These are phyloP conservation scores for Fraxinus sp. DNA, from an alignment of 305 asterid species.

Conservation along the genomic window DNA sequence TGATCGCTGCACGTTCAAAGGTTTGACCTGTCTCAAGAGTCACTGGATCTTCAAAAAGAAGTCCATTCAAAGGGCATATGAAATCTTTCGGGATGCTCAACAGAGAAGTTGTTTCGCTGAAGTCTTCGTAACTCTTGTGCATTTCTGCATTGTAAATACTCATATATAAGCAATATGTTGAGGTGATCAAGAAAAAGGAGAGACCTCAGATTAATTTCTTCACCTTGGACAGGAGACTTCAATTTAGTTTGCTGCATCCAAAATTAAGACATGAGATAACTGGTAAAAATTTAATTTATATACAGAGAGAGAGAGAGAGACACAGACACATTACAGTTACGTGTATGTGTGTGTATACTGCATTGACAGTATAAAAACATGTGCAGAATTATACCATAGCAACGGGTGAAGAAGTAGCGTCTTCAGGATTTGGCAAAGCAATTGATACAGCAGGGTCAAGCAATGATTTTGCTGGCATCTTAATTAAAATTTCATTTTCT, in stretches of 20 bases:
- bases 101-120: slow-evolving; percentile 22
- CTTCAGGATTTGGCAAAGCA: slow-evolving; percentile 21
- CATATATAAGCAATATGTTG: background rate
- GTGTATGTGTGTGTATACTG: background rate
- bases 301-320: no score
- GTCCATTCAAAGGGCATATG: slow-evolving; percentile 62
- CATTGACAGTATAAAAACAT: background rate
- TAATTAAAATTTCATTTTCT: slow-evolving; percentile 24
- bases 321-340: no score
- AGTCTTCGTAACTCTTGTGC: slow-evolving; percentile 26
- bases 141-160: slow-evolving; percentile 32
- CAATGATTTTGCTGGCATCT: slow-evolving; percentile 33
- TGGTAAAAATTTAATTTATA: background rate
- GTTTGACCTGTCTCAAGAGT: slow-evolving; percentile 83
- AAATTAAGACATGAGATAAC: slow-evolving; percentile 6
- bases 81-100: slow-evolving; percentile 56
- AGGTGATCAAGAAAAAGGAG: background rate
- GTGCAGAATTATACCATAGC: slow-evolving; percentile 20
- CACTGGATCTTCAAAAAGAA: slow-evolving; percentile 65
- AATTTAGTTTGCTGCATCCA: slow-evolving; percentile 39
- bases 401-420: slow-evolving; percentile 12
- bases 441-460: slow-evolving; percentile 22
- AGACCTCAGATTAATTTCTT: background rate
- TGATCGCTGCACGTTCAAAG: slow-evolving; percentile 60
- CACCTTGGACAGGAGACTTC: slow-evolving; percentile 40